Base-by-base conservation (phyloP, 164 flowering plant genomes). In the Aristolochia californica region DNA sequence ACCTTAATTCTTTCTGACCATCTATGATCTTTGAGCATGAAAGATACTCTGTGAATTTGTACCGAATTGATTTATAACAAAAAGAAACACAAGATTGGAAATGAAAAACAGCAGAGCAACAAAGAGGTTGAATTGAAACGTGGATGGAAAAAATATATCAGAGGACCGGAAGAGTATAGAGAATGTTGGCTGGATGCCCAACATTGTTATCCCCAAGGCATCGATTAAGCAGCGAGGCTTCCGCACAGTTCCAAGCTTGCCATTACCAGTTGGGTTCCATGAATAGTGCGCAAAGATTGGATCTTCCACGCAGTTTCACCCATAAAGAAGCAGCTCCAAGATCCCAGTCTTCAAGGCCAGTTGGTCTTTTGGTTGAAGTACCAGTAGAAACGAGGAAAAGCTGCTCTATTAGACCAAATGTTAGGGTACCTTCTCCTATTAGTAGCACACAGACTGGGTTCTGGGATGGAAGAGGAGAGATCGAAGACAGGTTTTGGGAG, bases 101-200 rank as follows among this genome's bases (percentile, higher is more conserved):
- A 53, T 38, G 45, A 38, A 30, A 27, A 16, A 43, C 4, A 18
- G 11, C 12, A 20, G 21, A 45, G 22, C 5, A 7, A 57, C 21
- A 43, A 16, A 21, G 59, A 38, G 15, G 21, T 57, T 57, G 21
- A 5, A n/a, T 7, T 15, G n/a, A 13, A 23, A 44, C 10, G 26
- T 14, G 20, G n/a, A n/a, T n/a, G 48, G 24, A 52, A 55, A 51
- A 62, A 40, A 57, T 50, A 64, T 62, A 76, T 79, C 74, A 66
- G 69, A n/a, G n/a, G n/a, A 30, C 76, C 62, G 76, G 81, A 74
- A 66, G 69, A 68, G 63, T 30, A 26, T 80, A 80, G 84, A 85
- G 80, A 66, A 91, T 91, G 98, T 91, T 91, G 98, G 96, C 95
- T 66, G 98, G 96, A 78, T 84, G 87, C 67, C 85, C 96, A 34